phyloP scores from a whole-genome alignment of 371 early-diverging fungal species.

The Coemansia sp. region DNA sequence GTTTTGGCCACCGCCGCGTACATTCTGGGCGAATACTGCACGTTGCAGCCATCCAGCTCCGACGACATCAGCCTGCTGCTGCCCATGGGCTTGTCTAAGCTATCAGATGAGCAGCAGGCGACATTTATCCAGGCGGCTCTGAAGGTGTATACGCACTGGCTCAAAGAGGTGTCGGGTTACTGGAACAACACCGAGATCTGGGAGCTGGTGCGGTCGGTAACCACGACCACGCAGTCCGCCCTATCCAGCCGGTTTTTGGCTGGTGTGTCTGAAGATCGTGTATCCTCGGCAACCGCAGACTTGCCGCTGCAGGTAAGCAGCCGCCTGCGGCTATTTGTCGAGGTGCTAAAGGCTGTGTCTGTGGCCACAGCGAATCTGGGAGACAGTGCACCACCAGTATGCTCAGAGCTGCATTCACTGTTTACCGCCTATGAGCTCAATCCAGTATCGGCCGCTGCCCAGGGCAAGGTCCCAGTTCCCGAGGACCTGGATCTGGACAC shows the following conservation, averaged over 20 bases:
- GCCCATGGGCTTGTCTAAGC: slow-evolving; percentile 11
- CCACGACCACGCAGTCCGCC: slow-evolving; percentile 14
- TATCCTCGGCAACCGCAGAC: slow-evolving; percentile 24
- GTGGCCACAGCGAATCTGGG: slow-evolving; percentile 26
- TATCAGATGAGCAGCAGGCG: slow-evolving; percentile 33
- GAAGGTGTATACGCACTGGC: slow-evolving; percentile 46
- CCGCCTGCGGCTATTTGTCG: slow-evolving; percentile 34
- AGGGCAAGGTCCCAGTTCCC: slow-evolving; percentile 84
- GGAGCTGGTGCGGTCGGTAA: slow-evolving; percentile 39
- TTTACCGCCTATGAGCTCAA: slow-evolving; percentile 85
- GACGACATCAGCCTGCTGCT: slow-evolving; percentile 29
- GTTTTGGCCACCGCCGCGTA: slow-evolving; percentile 87
- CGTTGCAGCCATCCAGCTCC: slow-evolving; percentile 28
- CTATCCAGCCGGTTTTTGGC: slow-evolving; percentile 6
- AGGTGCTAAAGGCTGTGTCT: slow-evolving; percentile 23
- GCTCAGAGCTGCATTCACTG: slow-evolving; percentile 58
- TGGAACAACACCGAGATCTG: slow-evolving; percentile 40
- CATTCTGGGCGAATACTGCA: slow-evolving; percentile 86
- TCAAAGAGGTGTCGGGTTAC: slow-evolving; percentile 30
- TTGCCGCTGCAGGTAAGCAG: slow-evolving; percentile 48
- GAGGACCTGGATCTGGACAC: slow-evolving; percentile 84
- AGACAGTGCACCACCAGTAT: slow-evolving; percentile 30
- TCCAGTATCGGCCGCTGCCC: slow-evolving; percentile 91
- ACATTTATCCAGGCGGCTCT: slow-evolving; percentile 43
- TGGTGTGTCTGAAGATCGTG: neutral